A percentile compares a stretch with the other conserved stretches of the same genome.
These are phyloP conservation scores for Naganishia onofrii DNA, from an alignment of 768 basidiomycete species.

Conservation along the genomic window DNA sequence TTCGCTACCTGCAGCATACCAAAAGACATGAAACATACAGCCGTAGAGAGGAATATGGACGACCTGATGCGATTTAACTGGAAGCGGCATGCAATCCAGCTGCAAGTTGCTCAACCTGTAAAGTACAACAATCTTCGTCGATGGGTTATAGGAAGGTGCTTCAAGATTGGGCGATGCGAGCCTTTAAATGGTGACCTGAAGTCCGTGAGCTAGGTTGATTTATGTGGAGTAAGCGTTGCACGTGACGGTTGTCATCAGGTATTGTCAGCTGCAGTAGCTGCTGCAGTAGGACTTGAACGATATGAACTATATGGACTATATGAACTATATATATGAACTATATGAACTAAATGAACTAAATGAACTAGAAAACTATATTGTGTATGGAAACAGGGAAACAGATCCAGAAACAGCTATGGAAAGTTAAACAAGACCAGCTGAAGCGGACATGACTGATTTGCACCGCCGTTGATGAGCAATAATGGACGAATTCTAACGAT, in stretches of 20 bases:
- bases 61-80: slow-evolving; percentile 29
- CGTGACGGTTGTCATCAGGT: neutral
- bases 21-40: slow-evolving; percentile 40
- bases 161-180: slow-evolving; percentile 30
- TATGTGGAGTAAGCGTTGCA: neutral
- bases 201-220: neutral
- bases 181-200: slow-evolving; percentile 18
- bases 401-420: too few species aligned
- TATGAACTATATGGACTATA: neutral
- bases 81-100: slow-evolving; percentile 1
- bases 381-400: too few species aligned
- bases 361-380: too few species aligned
- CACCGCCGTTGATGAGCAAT: neutral
- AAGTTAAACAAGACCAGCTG: too few species aligned
- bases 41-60: slow-evolving; percentile 27
- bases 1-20: slow-evolving; percentile 40
- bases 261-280: neutral
- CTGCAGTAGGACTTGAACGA: neutral
- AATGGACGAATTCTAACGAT: too few species aligned
- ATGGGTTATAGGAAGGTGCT: slow-evolving; percentile 27
- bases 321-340: too few species aligned
- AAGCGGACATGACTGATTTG: neutral
- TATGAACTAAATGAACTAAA: too few species aligned
- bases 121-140: slow-evolving; percentile 12
- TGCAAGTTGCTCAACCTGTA: neutral